phyloP scores from a whole-genome alignment of 2,329 filamentous ascomycete genomes.

The Hypoxylon sp. region DNA sequence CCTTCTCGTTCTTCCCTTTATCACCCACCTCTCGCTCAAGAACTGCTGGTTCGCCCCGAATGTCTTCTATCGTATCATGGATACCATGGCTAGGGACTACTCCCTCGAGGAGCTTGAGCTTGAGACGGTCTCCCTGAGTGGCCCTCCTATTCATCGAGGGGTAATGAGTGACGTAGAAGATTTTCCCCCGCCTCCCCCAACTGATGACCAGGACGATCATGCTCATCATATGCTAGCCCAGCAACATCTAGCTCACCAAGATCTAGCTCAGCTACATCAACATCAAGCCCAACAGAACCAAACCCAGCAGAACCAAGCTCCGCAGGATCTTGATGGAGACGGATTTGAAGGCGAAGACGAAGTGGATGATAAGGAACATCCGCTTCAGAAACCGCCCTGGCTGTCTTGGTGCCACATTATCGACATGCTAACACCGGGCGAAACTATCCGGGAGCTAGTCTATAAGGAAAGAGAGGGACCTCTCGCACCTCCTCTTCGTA shows the following conservation, averaged over 20 bases:
- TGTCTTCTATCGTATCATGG: conserved; percentile 67
- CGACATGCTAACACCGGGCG: conserved; percentile 59
- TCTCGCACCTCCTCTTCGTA: not conserved
- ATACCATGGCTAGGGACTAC: conserved; percentile 60
- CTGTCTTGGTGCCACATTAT: conserved; percentile 62
- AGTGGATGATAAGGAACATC: too few species aligned
- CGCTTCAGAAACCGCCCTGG: conserved; percentile 47
- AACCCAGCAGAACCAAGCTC: too few species aligned
- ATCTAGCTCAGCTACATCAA: too few species aligned
- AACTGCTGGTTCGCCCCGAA: conserved; percentile 79
- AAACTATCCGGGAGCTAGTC: conserved; percentile 52
- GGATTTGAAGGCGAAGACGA: not conserved
- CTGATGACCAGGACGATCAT: not conserved
- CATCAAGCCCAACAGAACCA: too few species aligned
- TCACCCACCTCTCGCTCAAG: conserved; percentile 73
- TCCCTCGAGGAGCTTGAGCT: conserved; percentile 69
- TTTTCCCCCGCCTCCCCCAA: not conserved
- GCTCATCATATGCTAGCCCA: not conserved
- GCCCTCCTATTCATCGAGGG: conserved; percentile 55
- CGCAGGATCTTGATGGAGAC: not conserved
- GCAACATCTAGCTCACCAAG: too few species aligned
- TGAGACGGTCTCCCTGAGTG: conserved; percentile 76
- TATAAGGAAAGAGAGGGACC: conserved; percentile 2
- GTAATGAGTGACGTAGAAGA: not conserved
- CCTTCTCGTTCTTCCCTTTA: conserved; percentile 68